A percentile compares a stretch with the other conserved stretches of the same genome.
phyloP scores from a whole-genome alignment of 306 rosid species.

The Begonia peltatifolia region DNA sequence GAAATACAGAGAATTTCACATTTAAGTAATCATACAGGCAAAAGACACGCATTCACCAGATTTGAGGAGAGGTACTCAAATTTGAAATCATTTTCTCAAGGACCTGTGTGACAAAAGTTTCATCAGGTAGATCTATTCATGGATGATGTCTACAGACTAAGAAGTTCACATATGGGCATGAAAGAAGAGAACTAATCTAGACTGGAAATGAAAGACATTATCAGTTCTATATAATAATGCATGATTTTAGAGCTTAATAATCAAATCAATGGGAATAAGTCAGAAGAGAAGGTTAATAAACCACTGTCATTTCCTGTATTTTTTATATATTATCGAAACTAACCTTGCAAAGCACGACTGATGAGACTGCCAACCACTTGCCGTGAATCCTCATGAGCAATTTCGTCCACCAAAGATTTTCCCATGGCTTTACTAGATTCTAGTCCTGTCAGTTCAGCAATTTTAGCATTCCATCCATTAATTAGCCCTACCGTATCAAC shows the following conservation, averaged over 20 bases:
- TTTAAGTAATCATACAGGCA: too few species aligned
- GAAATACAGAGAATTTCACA: background rate
- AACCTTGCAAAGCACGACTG: slow-evolving; percentile 55
- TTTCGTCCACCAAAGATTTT: slow-evolving; percentile 49
- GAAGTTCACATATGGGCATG: too few species aligned
- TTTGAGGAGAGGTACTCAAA: too few species aligned
- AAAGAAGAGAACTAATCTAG: too few species aligned
- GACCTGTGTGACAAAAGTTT: too few species aligned
- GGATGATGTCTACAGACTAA: background rate
- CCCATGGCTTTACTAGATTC: slow-evolving; percentile 43
- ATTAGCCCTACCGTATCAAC: slow-evolving; percentile 49
- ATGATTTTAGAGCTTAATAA: background rate
- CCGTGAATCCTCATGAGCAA: slow-evolving; percentile 43
- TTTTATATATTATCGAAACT: background rate
- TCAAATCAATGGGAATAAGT: background rate
- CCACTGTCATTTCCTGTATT: background rate
- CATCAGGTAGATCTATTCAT: background rate
- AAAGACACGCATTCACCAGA: too few species aligned
- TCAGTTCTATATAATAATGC: too few species aligned
- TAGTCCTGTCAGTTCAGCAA: slow-evolving; percentile 54
- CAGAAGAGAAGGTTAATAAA: background rate
- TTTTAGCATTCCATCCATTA: slow-evolving; percentile 77
- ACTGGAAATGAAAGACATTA: too few species aligned
- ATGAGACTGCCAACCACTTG: slow-evolving; percentile 24
- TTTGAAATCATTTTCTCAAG: too few species aligned